Conservation (phyloP, 2,329 filamentous ascomycete genomes). For the Aureobasidium namibiae region DNA sequence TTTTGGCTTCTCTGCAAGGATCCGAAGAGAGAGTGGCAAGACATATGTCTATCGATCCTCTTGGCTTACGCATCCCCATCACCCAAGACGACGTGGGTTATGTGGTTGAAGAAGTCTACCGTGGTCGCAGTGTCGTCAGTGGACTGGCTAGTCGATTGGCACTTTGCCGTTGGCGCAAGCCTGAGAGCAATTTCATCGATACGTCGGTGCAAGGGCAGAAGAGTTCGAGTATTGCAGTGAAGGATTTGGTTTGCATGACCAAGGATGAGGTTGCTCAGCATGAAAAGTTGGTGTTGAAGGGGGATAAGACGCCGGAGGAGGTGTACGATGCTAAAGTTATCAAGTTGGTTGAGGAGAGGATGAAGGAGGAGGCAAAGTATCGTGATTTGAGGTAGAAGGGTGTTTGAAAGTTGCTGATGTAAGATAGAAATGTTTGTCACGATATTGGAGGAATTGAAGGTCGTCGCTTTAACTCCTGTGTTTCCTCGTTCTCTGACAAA, state of each 20-base stretch:
- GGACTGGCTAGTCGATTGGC: constrained; percentile 71
- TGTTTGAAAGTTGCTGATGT: neutral
- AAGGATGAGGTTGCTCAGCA: constrained; percentile 80
- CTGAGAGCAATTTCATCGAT: constrained; percentile 55
- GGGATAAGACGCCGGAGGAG: constrained; percentile 57
- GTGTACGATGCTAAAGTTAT: constrained; percentile 65
- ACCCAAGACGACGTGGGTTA: constrained; percentile 77
- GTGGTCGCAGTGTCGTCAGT: constrained; percentile 72
- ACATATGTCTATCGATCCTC: constrained; percentile 42
- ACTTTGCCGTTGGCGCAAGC: constrained; percentile 72
- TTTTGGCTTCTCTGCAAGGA: constrained; percentile 66
- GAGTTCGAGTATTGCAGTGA: constrained; percentile 57
- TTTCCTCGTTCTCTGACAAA: neutral
- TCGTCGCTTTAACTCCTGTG: neutral
- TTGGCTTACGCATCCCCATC: constrained; percentile 72
- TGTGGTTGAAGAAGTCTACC: constrained; percentile 80
- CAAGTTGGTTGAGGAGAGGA: constrained; percentile 56
- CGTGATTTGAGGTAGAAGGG: constrained; percentile 3
- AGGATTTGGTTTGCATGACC: constrained; percentile 81
- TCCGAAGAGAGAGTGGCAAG: constrained; percentile 68
- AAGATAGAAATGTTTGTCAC: no score
- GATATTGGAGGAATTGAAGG: neutral
- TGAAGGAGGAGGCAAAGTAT: constrained; percentile 51
- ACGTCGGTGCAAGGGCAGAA: constrained; percentile 65
- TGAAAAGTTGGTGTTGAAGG: constrained; percentile 69